phyloP scores from a whole-genome alignment of 2,329 filamentous ascomycete species.

The Paracoccidioides brasiliensis region DNA sequence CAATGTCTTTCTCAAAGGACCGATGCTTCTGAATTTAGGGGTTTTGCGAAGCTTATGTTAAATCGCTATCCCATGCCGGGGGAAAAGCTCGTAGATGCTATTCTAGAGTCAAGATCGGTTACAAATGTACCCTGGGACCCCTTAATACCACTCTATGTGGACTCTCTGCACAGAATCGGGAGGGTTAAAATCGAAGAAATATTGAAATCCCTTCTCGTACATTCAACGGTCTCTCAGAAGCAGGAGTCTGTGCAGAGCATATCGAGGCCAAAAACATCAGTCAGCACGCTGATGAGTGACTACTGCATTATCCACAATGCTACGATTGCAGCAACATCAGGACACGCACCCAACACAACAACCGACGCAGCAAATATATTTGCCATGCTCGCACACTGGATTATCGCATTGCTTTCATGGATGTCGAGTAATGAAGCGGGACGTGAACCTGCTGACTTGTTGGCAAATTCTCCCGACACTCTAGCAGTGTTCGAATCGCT shows the following conservation, averaged over 20 bases:
- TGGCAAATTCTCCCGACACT: conserved; percentile 25
- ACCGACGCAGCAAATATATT: conserved; percentile 23
- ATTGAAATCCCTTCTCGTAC: conserved; percentile 21
- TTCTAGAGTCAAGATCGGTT: conserved; percentile 23
- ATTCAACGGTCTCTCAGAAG: conserved; percentile 22
- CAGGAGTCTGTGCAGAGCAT: conserved; percentile 4
- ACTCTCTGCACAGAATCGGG: conserved; percentile 24
- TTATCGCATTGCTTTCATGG: conserved; percentile 26
- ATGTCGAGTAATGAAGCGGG: conserved; percentile 18
- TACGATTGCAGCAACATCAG: conserved; percentile 27
- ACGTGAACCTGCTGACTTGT: conserved; percentile 14
- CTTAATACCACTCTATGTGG: conserved; percentile 29
- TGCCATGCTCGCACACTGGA: conserved; percentile 25
- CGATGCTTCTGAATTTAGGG: conserved; percentile 22
- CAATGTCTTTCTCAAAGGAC: conserved; percentile 9
- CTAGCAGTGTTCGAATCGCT: conserved; percentile 30
- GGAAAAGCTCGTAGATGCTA: conserved; percentile 21
- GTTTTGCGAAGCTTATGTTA: conserved; percentile 23
- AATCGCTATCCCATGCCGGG: conserved; percentile 21
- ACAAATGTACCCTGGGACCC: conserved; percentile 29
- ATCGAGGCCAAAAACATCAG: conserved; percentile 5
- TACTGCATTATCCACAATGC: conserved; percentile 30
- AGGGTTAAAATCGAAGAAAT: conserved; percentile 23
- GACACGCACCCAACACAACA: conserved; percentile 18
- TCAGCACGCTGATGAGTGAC: conserved; percentile 29